These are phyloP conservation scores for Agaricus subrufescens DNA, from an alignment of 768 basidiomycete genomes.

Conservation along the genomic window DNA sequence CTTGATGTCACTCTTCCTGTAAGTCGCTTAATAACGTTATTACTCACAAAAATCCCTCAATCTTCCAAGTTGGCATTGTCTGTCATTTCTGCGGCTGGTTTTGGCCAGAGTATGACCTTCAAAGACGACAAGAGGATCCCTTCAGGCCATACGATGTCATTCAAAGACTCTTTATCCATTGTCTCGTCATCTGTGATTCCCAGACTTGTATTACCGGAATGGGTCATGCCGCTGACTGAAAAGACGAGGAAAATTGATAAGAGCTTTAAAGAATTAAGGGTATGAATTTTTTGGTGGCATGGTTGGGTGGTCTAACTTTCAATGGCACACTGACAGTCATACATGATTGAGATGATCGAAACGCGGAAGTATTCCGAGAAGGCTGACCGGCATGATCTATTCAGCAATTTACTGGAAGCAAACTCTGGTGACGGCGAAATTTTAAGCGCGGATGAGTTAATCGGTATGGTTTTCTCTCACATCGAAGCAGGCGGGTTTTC, in stretches of 20 bases:
- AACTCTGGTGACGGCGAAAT: constrained; percentile 31
- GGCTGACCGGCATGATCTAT: constrained; percentile 41
- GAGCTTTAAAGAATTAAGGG: constrained; percentile 36
- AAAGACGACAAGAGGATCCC: constrained; percentile 32
- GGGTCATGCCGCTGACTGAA: constrained; percentile 32
- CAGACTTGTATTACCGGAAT: constrained; percentile 33
- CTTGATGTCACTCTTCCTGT: constrained; percentile 53
- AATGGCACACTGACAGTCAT: constrained; percentile 17
- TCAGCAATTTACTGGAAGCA: constrained; percentile 46
- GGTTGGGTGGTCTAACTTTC: not conserved
- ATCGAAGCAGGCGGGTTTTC: too few relatives aligned
- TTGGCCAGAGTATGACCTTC: constrained; percentile 49
- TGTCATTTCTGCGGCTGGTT: constrained; percentile 52
- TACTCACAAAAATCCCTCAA: not conserved
- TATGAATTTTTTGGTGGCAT: constrained; percentile 14
- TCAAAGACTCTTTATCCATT: constrained; percentile 44
- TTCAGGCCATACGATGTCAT: constrained; percentile 40
- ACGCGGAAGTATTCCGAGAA: constrained; percentile 30
- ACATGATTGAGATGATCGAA: constrained; percentile 49
- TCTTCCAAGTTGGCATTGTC: constrained; percentile 44
- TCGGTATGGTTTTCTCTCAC: constrained; percentile 16
- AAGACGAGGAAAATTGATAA: constrained; percentile 22
- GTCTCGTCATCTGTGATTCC: constrained; percentile 32
- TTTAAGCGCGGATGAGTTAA: constrained; percentile 36
- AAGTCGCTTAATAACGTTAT: constrained; percentile 7